phyloP scores from a whole-genome alignment of 2,329 filamentous ascomycete species.

The Trichoderma atroviride region DNA sequence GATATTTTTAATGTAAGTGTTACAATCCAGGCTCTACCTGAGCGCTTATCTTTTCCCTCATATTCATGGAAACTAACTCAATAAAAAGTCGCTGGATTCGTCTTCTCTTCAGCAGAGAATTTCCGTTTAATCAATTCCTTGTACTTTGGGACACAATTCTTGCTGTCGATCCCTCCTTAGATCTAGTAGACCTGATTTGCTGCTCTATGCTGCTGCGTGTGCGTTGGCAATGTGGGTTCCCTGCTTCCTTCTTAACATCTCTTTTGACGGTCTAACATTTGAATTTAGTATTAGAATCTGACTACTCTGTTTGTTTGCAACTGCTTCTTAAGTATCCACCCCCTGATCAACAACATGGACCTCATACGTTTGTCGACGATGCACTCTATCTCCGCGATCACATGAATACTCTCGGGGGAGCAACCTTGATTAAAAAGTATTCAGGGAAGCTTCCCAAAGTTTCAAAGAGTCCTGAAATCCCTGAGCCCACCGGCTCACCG shows the following conservation, averaged over 20 bases:
- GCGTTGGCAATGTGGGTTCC: constrained; percentile 76
- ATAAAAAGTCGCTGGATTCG: constrained; percentile 80
- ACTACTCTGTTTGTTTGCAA: constrained; percentile 84
- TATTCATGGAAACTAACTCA: background rate
- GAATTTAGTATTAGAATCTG: constrained; percentile 73
- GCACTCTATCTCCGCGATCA: constrained; percentile 74
- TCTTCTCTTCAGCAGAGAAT: constrained; percentile 89
- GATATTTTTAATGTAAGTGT: constrained; percentile 85
- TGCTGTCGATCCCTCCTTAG: constrained; percentile 76
- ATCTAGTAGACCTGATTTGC: constrained; percentile 87
- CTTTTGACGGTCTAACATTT: background rate
- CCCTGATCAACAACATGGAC: constrained; percentile 62
- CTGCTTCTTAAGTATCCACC: constrained; percentile 82
- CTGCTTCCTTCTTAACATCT: background rate
- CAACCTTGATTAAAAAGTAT: constrained; percentile 70
- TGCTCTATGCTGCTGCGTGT: constrained; percentile 92
- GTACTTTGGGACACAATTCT: constrained; percentile 90
- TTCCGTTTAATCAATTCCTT: constrained; percentile 82
- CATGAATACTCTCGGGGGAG: constrained; percentile 63
- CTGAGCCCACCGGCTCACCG: constrained; percentile 40
- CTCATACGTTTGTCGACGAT: constrained; percentile 83
- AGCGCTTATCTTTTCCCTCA: background rate
- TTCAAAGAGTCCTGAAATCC: background rate
- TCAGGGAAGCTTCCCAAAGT: constrained; percentile 57
- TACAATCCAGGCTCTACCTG: background rate